Evolutionary conservation across 2,329 filamentous ascomycete genomes (phyloP), one percentile per base, ranked within the genome.

Genomic region (Ceratocystis papillata): DNA sequence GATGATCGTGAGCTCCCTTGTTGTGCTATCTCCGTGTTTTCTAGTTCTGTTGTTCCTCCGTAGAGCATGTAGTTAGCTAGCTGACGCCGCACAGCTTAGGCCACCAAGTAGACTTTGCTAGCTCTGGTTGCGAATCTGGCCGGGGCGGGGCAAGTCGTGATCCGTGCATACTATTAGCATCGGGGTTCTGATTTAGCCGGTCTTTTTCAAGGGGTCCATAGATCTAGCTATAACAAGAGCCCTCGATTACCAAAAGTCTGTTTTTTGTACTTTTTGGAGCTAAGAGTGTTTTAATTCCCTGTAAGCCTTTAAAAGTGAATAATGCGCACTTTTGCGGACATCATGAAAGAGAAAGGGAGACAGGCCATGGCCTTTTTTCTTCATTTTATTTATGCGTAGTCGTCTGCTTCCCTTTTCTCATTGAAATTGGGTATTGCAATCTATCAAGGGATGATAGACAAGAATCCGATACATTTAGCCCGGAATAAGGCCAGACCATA

Each of bases 1-100:
- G 48, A 53, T 25, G 17, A 50, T 33, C 7, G 28, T n/a, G 15
- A 30, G n/a, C 8, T 59, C 25, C 22, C 3, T 17, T 30, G 53
- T 12, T 25, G 7, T 57, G 17, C 53, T 17, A 33, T 17, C 25
- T 37, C 5, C 17, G 28, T 57, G 15, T n/a, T 12, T 30, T 30
- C 22, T 57, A 28, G 8, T 15, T 33, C 15, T 33, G 15, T 2
- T 57, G 15, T 57, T 10, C 12, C 25, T 22, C 6, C 5, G 22
- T 55, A 15, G 17, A 28, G 20, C 5, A 37, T 59, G 53, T 33
- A 33, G 53, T 59, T 33, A 33, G 53, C 37, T 59, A 59, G 25
- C 53, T 30, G 33, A 30, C 53, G 53, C 53, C 53, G 53, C 53
- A 59, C 53, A 37, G 53, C 28, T 59, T 59, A 59, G 53, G n/a